phyloP scores from a whole-genome alignment of 352 stramenopile genomes.

The Phytophthora podocarpi region DNA sequence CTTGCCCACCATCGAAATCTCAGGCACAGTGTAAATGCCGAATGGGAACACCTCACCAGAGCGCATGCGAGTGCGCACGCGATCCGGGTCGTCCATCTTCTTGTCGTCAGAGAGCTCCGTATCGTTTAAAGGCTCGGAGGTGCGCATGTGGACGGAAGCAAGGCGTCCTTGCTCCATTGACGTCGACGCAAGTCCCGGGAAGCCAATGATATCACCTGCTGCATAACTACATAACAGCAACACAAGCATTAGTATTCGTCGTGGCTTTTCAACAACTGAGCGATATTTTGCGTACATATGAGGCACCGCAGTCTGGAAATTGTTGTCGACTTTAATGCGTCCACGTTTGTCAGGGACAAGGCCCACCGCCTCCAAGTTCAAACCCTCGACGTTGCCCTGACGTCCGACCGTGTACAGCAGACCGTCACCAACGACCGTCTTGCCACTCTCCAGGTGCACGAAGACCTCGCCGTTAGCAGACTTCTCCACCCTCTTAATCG shows the following conservation, averaged over 20 bases:
- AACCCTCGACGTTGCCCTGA: constrained; percentile 87
- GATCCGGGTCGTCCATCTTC: constrained; percentile 65
- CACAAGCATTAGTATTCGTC: neutral
- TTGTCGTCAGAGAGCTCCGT: constrained; percentile 45
- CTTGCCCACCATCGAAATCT: constrained; percentile 91
- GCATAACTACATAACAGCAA: constrained; percentile 68
- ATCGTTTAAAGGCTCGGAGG: constrained; percentile 66
- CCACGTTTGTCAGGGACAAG: constrained; percentile 83
- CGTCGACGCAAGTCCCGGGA: constrained; percentile 87
- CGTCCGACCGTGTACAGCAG: constrained; percentile 88
- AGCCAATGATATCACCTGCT: constrained; percentile 90
- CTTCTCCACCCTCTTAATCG: constrained; percentile 78
- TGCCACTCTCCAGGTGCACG: constrained; percentile 85
- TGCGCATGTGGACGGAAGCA: constrained; percentile 90
- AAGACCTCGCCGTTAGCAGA: constrained; percentile 66
- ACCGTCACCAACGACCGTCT: constrained; percentile 83
- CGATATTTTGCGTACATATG: constrained; percentile 70
- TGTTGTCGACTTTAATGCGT: constrained; percentile 86
- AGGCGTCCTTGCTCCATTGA: constrained; percentile 92
- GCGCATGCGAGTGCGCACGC: constrained; percentile 80
- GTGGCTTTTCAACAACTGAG: neutral
- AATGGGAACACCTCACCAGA: constrained; percentile 89
- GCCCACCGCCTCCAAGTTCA: constrained; percentile 83
- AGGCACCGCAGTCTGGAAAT: constrained; percentile 87
- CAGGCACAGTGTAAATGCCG: constrained; percentile 88